Percentiles rank a stretch among this genome's conserved stretches.
phyloP scores from a whole-genome alignment of 2,329 filamentous ascomycete genomes.

The Zasmidium citrigriseum region DNA sequence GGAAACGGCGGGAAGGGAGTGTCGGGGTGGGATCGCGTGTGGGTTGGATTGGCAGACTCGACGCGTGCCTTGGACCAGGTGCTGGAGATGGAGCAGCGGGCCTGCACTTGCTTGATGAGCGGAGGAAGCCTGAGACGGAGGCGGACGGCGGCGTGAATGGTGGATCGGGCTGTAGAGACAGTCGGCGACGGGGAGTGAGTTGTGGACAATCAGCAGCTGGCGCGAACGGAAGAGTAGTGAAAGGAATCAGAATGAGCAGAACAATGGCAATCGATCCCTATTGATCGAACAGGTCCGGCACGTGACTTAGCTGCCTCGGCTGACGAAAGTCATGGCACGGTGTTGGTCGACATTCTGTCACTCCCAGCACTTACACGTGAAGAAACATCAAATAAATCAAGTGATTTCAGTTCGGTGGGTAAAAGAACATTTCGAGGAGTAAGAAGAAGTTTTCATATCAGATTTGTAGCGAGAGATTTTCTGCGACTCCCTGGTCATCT shows the following conservation, averaged over 20 bases:
- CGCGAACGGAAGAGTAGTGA: background rate
- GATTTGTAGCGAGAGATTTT: too few relatives aligned
- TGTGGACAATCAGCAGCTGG: too few relatives aligned
- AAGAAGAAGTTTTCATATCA: too few relatives aligned
- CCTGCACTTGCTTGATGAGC: background rate
- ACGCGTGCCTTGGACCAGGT: constrained; percentile 23
- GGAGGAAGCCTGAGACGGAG: constrained; percentile 7
- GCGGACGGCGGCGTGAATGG: constrained; percentile 12
- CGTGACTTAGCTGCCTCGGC: too few relatives aligned
- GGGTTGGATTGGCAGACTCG: constrained; percentile 15
- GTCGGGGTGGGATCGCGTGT: constrained; percentile 6
- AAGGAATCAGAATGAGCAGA: constrained; percentile 1
- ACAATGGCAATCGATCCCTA: background rate
- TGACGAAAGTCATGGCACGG: background rate
- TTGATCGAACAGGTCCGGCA: background rate
- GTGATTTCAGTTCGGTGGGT: too few relatives aligned
- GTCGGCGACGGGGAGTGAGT: constrained; percentile 4
- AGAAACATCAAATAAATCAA: too few relatives aligned
- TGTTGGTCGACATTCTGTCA: too few relatives aligned
- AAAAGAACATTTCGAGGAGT: too few relatives aligned
- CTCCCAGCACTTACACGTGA: too few relatives aligned
- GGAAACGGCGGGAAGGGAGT: constrained; percentile 3
- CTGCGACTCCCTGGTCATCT: too few relatives aligned
- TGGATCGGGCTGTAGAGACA: constrained; percentile 20
- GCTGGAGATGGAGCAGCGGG: constrained; percentile 7